Conservation (phyloP, 2,329 filamentous ascomycete genomes). For the Metarhizium anisopliae region DNA sequence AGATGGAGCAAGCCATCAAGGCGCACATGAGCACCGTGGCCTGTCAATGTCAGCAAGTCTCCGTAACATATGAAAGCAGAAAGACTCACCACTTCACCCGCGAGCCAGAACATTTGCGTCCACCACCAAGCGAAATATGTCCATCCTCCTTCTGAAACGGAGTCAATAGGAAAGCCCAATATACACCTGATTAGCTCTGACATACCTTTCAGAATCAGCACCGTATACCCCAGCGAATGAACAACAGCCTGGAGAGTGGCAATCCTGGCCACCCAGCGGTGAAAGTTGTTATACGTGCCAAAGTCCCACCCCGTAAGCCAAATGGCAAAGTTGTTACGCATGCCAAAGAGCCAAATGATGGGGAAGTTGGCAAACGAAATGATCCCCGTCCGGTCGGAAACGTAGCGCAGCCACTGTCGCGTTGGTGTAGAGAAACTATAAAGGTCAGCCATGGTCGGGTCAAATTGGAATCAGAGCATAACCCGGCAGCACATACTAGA, state of each 20-base stretch:
- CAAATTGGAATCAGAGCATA: neutral
- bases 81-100: constrained; percentile 32
- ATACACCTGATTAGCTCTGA: neutral
- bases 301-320: constrained; percentile 64
- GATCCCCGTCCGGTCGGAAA: constrained; percentile 55
- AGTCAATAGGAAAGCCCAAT: neutral
- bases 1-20: constrained; percentile 37
- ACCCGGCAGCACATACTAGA: constrained; percentile 25
- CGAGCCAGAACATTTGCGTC: constrained; percentile 38
- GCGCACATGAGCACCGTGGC: constrained; percentile 37
- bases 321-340: constrained; percentile 56
- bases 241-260: constrained; percentile 52
- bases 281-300: constrained; percentile 56
- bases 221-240: constrained; percentile 52
- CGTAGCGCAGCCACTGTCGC: constrained; percentile 39
- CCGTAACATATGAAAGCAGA: neutral
- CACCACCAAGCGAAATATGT: constrained; percentile 26
- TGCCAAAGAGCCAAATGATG: constrained; percentile 56
- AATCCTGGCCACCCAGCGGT: constrained; percentile 56
- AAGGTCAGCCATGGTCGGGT: neutral
- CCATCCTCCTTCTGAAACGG: constrained; percentile 27
- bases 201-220: constrained; percentile 31
- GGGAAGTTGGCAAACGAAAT: constrained; percentile 56
- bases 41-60: constrained; percentile 12
- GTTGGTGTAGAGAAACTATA: constrained; percentile 23